Conservation (phyloP, 179 eudicot species). For the Patellifolia procumbens region DNA sequence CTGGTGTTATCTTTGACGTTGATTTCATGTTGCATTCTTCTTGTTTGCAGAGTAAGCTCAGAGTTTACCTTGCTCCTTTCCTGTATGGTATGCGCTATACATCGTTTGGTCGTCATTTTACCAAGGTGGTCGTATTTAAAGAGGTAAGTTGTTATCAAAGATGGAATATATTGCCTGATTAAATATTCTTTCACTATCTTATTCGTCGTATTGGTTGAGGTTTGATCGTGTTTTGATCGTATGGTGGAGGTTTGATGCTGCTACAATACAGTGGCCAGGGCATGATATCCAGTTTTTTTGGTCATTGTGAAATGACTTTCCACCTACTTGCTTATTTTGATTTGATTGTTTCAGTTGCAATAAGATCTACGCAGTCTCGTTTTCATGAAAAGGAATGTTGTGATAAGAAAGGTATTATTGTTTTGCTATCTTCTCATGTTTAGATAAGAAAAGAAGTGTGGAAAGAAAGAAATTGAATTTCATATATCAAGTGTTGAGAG, state of each 20-base stretch:
- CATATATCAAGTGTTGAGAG: too few relatives aligned
- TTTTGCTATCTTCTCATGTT: too few relatives aligned
- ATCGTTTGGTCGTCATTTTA: constrained; percentile 93
- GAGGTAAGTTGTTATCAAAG: constrained; percentile 49
- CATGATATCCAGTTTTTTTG: background rate
- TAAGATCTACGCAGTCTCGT: too few relatives aligned
- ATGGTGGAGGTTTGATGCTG: background rate
- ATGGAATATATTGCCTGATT: background rate
- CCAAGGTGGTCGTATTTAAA: constrained; percentile 65
- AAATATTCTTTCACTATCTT: too few relatives aligned
- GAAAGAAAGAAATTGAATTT: too few relatives aligned
- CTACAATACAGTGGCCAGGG: background rate
- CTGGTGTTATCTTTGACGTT: background rate
- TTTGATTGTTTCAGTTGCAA: background rate
- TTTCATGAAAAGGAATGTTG: too few relatives aligned
- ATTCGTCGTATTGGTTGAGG: too few relatives aligned
- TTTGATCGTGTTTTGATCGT: too few relatives aligned
- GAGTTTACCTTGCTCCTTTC: constrained; percentile 82
- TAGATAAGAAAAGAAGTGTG: too few relatives aligned
- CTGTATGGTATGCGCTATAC: constrained; percentile 85
- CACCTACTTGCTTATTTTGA: background rate
- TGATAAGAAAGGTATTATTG: background rate
- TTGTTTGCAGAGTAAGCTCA: constrained; percentile 62
- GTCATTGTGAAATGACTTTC: background rate
- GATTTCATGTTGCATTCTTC: background rate